phyloP scores from a whole-genome alignment of 345 rosid genomes.

The Ailanthus altissimus region DNA sequence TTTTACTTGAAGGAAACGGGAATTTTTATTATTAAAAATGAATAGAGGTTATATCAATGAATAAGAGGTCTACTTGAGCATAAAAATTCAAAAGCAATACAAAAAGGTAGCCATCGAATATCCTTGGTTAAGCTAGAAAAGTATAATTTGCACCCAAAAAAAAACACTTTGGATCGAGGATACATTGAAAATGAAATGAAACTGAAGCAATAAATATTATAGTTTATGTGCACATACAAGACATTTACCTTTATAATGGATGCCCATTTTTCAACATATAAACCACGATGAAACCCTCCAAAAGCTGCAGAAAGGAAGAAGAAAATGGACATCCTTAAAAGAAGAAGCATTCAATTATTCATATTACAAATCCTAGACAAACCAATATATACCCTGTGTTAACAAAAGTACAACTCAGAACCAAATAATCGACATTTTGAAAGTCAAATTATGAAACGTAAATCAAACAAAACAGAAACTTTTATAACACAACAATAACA shows the following conservation, averaged over 20 bases:
- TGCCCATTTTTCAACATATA: conserved; percentile 97
- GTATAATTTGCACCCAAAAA: not conserved
- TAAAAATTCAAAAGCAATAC: not conserved
- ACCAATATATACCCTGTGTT: not conserved
- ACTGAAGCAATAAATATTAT: not conserved
- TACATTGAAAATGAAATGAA: not conserved
- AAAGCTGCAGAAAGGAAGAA: conserved; percentile 52
- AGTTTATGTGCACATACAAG: conserved; percentile 7
- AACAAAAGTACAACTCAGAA: conserved; percentile 8
- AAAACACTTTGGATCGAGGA: not conserved
- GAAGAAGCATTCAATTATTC: not conserved
- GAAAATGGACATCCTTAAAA: not conserved
- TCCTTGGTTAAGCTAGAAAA: not conserved
- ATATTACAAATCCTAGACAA: not conserved
- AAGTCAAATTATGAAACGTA: not conserved
- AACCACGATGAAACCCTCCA: conserved; percentile 75
- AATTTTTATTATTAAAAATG: too few relatives aligned
- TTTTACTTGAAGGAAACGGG: not conserved
- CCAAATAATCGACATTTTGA: not conserved
- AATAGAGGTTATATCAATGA: not conserved
- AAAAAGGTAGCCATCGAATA: not conserved
- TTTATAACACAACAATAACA: not conserved
- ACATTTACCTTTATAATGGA: conserved; percentile 70
- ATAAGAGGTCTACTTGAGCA: not conserved
- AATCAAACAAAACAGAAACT: conserved; percentile 10